Percentiles rank a stretch among this genome's conserved stretches.
Conservation (phyloP, 345 rosid species). For the Dipteronia sinensis region DNA sequence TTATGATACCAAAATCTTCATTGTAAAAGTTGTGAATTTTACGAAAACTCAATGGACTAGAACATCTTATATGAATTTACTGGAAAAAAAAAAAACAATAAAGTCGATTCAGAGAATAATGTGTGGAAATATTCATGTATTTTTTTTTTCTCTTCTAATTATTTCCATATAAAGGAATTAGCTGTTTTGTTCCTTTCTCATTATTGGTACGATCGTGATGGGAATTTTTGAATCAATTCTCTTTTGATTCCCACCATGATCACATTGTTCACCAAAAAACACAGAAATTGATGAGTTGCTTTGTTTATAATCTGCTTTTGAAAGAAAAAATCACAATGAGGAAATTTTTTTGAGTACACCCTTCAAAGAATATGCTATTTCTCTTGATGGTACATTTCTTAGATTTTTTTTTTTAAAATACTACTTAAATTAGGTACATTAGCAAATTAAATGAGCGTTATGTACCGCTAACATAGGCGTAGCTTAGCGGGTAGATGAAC, state of each 20-base stretch:
- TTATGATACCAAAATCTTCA: neutral
- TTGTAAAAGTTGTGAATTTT: neutral
- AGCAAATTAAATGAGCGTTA: too few relatives aligned
- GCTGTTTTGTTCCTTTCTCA: conserved; percentile 15
- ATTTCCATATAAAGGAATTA: neutral
- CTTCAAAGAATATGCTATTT: conserved; percentile 11
- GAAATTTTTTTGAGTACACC: neutral
- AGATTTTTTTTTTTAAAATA: too few relatives aligned
- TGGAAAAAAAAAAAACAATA: neutral
- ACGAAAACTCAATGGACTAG: neutral
- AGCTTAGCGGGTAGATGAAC: too few relatives aligned
- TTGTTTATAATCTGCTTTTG: neutral
- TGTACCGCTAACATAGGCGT: too few relatives aligned
- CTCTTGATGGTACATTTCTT: neutral
- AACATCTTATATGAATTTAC: neutral
- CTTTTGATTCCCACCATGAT: conserved; percentile 12
- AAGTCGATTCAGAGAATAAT: neutral
- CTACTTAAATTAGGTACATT: too few relatives aligned
- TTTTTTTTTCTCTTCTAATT: neutral
- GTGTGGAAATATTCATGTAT: conserved; percentile 2
- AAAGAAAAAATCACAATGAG: conserved; percentile 7
- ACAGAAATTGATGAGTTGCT: conserved; percentile 3
- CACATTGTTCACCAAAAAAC: conserved; percentile 17
- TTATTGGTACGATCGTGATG: conserved; percentile 20
- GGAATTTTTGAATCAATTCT: conserved; percentile 40